Evolutionary conservation across 1,284 basidiomycete species (phyloP).

Genomic region (Cutaneotrichosporon dermatis): DNA sequence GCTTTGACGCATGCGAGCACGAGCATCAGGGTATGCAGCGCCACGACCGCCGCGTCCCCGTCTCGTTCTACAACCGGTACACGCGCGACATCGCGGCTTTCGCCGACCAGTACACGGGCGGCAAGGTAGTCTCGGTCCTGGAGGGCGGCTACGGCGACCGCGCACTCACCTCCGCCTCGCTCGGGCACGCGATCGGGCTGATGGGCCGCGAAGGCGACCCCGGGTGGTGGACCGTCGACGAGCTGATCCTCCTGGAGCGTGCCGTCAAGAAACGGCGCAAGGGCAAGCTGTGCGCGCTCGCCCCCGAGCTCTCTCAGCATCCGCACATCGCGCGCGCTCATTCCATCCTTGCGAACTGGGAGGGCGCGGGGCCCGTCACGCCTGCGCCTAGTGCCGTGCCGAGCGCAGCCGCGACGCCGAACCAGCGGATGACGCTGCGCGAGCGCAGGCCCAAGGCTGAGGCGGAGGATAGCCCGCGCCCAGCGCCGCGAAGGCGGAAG

Average conservation of each 20-base stretch:
- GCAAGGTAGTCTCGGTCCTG: constrained; percentile 77
- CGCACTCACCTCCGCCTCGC: constrained; percentile 71
- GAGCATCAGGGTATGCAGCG: constrained; percentile 89
- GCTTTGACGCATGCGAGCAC: constrained; percentile 91
- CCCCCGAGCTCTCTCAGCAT: constrained; percentile 52
- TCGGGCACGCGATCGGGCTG: constrained; percentile 73
- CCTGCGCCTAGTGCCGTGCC: constrained; percentile 4
- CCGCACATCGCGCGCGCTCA: constrained; percentile 59
- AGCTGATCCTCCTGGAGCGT: constrained; percentile 67
- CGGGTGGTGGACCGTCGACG: constrained; percentile 66
- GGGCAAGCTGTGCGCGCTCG: constrained; percentile 53
- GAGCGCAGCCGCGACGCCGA: constrained; percentile 15
- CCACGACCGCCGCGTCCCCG: constrained; percentile 82
- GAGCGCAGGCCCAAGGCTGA: constrained; percentile 7
- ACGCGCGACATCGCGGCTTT: constrained; percentile 67
- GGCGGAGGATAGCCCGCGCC: constrained; percentile 8
- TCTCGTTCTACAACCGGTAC: constrained; percentile 79
- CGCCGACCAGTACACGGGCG: constrained; percentile 62
- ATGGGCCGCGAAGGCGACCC: constrained; percentile 52
- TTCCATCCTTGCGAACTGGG: constrained; percentile 52
- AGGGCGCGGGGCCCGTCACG: constrained; percentile 24
- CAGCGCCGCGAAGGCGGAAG: not conserved
- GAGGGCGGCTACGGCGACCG: constrained; percentile 94
- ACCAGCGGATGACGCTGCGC: constrained; percentile 17
- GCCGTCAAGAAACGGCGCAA: constrained; percentile 54